Evolutionary conservation across 768 basidiomycete genomes (phyloP).

Genomic region (Cystofilobasidium macerans): DNA sequence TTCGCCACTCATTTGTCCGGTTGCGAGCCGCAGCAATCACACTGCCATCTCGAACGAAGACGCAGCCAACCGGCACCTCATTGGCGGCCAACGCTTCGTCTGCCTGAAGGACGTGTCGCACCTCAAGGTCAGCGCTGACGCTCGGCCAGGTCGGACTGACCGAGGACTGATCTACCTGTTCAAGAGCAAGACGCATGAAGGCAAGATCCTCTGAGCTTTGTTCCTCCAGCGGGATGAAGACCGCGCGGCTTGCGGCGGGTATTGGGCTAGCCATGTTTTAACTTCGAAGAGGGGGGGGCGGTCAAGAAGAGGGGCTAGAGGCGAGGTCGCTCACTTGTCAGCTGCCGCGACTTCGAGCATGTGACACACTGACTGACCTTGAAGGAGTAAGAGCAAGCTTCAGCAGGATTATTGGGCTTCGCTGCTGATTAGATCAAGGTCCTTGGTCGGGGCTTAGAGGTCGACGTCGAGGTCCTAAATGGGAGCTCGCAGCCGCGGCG

Average conservation of each 20-base stretch:
- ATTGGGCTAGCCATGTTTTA: not conserved
- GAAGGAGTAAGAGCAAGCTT: too few relatives aligned
- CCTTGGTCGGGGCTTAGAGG: too few relatives aligned
- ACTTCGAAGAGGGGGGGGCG: too few relatives aligned
- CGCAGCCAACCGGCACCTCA: constrained; percentile 94
- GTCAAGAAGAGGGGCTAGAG: too few relatives aligned
- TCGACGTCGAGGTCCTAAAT: too few relatives aligned
- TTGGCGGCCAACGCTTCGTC: constrained; percentile 65
- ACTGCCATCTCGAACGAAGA: constrained; percentile 69
- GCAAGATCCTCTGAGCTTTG: constrained; percentile 39
- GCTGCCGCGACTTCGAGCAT: too few relatives aligned
- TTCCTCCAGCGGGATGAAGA: constrained; percentile 37
- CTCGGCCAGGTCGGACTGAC: not conserved
- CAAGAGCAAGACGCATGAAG: constrained; percentile 77
- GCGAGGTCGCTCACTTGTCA: too few relatives aligned
- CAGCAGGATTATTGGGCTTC: too few relatives aligned
- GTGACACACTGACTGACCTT: too few relatives aligned
- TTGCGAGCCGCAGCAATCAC: constrained; percentile 82
- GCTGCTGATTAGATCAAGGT: too few relatives aligned
- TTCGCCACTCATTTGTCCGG: constrained; percentile 82
- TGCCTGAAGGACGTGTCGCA: constrained; percentile 31
- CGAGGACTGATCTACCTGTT: constrained; percentile 49
- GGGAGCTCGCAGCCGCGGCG: too few relatives aligned
- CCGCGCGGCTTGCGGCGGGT: constrained; percentile 25
- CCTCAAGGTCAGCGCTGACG: constrained; percentile 17